Evolutionary conservation across 176 grass and related monocot species (phyloP), one percentile per base, ranked within the genome.

Genomic region (Juncus effusus): DNA sequence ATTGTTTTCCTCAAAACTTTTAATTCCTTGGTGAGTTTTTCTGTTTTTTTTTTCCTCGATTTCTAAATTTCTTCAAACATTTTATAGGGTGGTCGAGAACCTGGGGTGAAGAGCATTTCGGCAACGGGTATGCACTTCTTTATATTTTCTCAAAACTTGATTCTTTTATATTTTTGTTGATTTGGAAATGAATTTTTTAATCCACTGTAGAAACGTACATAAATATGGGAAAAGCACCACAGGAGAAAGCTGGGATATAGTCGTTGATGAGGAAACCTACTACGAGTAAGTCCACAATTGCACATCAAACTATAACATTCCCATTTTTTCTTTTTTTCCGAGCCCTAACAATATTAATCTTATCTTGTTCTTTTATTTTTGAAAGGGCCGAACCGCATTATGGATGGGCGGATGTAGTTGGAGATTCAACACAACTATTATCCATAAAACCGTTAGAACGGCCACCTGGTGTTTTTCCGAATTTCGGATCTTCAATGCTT

Each of bases 181-280:
- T 19, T 12, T 16, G 9, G 56, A 66, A 67, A 37, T 12, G 44
- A 54, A 56, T 38, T 62, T 19, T 11, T 10, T 76, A 16, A 7
- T 75, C 3, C 66, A 50, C 60, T 76, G 47, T 83, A 99, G 94
- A 51, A 84, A 93, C 84, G 94, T 99, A 12, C 94, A 99, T 5
- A 99, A 99, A 61, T 99, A 99, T 12, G 88, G 94, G 2, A 99
- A 99, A 62, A 99, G 94, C 61, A 99, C 94, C 0, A 89, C 94
- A 6, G 85, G 83, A 12, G 94, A 99, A 69, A 99, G 82, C 45
- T 99, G 94, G 94, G 94, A 99, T 74, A 76, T 92, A 35, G 51
- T 89, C 1, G 88, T 93, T 0, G 80, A 99, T 3, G 88, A 93
- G 60, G 94, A 99, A 49, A 99, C 94, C 16, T 89, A 78, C 80